A percentile compares a stretch with the other conserved stretches of the same genome.
phyloP scores from a whole-genome alignment of 139 green algal genomes.

The Micromonas pusilla region DNA sequence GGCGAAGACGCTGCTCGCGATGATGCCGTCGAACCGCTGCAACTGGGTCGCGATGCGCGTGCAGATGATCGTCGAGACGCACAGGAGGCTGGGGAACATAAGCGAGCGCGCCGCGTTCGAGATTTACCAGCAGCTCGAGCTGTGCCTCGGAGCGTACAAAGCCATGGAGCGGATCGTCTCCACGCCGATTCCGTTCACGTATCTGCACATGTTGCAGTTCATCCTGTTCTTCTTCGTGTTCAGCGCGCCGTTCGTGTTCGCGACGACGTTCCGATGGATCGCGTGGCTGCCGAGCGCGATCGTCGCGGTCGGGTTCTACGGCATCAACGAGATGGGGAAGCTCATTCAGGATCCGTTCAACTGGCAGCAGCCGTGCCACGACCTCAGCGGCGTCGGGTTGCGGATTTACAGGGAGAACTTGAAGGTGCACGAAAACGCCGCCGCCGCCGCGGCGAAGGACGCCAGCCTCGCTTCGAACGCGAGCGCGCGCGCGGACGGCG shows the following conservation, averaged over 20 bases:
- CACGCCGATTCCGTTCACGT: constrained; percentile 27
- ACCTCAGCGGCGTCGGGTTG: constrained; percentile 8
- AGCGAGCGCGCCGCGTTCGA: constrained; percentile 22
- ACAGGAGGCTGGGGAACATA: constrained; percentile 14
- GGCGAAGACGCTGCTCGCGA: background rate
- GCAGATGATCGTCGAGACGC: constrained; percentile 14
- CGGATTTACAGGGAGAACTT: constrained; percentile 19
- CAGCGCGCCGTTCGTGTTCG: constrained; percentile 20
- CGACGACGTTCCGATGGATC: background rate
- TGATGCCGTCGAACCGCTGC: constrained; percentile 1
- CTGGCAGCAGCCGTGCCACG: constrained; percentile 20
- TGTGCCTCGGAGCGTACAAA: background rate
- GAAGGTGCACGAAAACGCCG: background rate
- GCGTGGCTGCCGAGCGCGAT: background rate
- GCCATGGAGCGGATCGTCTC: constrained; percentile 18
- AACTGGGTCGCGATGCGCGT: constrained; percentile 6
- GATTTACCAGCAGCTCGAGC: constrained; percentile 14
- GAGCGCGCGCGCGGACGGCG: background rate
- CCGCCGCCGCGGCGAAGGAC: too few species aligned
- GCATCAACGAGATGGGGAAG: constrained; percentile 23
- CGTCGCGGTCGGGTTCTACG: constrained; percentile 31
- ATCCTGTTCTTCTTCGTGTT: constrained; percentile 30
- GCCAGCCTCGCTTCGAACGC: background rate
- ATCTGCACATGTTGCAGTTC: constrained; percentile 23
- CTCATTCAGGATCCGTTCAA: constrained; percentile 27